These are phyloP conservation scores for Balansia obtecta DNA, from an alignment of 2,329 filamentous ascomycete genomes.

Conservation along the genomic window DNA sequence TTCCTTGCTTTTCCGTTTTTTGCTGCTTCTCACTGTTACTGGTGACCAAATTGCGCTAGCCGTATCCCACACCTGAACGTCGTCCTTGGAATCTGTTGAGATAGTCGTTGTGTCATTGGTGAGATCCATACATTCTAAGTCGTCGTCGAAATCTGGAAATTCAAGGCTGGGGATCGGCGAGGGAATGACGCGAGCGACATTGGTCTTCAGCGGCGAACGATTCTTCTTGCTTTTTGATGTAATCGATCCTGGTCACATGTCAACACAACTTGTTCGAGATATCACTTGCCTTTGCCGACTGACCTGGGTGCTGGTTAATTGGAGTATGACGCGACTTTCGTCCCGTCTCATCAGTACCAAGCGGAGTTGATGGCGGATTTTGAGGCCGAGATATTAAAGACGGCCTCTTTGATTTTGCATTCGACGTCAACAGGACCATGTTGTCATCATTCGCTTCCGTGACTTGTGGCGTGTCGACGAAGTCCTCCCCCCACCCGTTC, in stretches of 20 bases:
- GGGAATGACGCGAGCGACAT: conserved; percentile 6
- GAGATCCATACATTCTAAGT: conserved; percentile 27
- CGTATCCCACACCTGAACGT: conserved; percentile 30
- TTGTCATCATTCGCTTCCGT: conserved; percentile 17
- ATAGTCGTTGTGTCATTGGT: conserved; percentile 25
- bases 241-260: neutral
- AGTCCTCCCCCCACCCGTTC: conserved; percentile 11
- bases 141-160: conserved; percentile 23
- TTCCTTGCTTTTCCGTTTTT: conserved; percentile 41
- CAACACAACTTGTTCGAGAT: neutral
- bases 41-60: conserved; percentile 27
- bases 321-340: conserved; percentile 10
- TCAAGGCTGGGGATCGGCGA: conserved; percentile 17
- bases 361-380: conserved; percentile 30
- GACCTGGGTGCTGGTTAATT: conserved; percentile 6
- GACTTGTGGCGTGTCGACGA: conserved; percentile 15
- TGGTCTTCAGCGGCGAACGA: conserved; percentile 17
- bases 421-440: conserved; percentile 34
- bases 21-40: conserved; percentile 25
- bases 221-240: conserved; percentile 12
- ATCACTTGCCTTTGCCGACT: neutral
- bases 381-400: conserved; percentile 29
- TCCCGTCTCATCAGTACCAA: conserved; percentile 11
- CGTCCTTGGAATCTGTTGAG: conserved; percentile 23
- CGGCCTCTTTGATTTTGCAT: conserved; percentile 31